Evolutionary conservation across 2,329 filamentous ascomycete species (phyloP).

Genomic region (Penicillium sclerotiorum): DNA sequence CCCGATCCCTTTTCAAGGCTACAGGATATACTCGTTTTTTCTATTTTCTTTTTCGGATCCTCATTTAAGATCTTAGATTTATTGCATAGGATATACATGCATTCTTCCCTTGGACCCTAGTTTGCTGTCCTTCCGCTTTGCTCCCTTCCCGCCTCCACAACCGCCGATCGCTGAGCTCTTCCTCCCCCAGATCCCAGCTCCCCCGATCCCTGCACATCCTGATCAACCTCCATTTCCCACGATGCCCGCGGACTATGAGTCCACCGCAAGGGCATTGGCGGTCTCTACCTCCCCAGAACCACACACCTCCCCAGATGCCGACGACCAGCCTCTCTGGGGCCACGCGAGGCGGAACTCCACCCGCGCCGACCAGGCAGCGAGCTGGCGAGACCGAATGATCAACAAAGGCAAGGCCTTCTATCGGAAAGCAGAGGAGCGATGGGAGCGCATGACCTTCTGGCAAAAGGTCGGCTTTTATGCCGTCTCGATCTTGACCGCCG

Average conservation of each 20-base stretch:
- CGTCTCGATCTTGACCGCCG: slow-evolving; percentile 54
- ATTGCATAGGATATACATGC: no score
- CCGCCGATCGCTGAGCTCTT: slow-evolving; percentile 14
- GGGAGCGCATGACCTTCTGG: slow-evolving; percentile 48
- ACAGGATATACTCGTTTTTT: neutral
- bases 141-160: slow-evolving; percentile 10
- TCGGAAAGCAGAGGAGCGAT: slow-evolving; percentile 36
- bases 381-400: slow-evolving; percentile 43
- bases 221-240: slow-evolving; percentile 12
- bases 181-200: slow-evolving; percentile 16
- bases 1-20: slow-evolving; percentile 3
- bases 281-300: slow-evolving; percentile 50
- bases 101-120: neutral
- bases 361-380: slow-evolving; percentile 34
- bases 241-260: slow-evolving; percentile 55
- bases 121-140: neutral
- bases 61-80: no score
- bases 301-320: slow-evolving; percentile 47
- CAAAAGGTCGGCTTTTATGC: slow-evolving; percentile 64
- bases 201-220: slow-evolving; percentile 5
- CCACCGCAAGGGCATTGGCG: slow-evolving; percentile 56
- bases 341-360: slow-evolving; percentile 46
- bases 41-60: no score
- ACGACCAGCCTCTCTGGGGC: slow-evolving; percentile 56
- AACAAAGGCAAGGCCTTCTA: slow-evolving; percentile 39